A percentile compares a stretch with the other conserved stretches of the same genome.
Evolutionary conservation across 805 yeast species (phyloP).

Genomic region (Ogataea paraovalis): DNA sequence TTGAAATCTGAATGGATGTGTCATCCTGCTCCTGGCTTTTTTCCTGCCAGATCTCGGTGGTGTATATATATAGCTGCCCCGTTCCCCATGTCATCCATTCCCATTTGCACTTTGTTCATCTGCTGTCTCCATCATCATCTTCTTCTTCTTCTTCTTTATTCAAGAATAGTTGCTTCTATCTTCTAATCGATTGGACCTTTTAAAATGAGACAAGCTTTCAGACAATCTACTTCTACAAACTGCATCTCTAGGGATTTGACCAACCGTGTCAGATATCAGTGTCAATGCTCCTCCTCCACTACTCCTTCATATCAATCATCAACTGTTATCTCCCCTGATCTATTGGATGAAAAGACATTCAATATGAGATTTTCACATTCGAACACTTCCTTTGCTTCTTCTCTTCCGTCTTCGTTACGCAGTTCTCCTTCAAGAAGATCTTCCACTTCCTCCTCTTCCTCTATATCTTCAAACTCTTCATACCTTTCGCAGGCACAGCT

Average conservation of each 20-base stretch:
- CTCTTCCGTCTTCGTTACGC: background rate
- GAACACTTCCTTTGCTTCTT: background rate
- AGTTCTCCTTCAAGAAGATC: background rate
- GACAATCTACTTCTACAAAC: slow-evolving; percentile 6
- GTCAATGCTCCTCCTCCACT: slow-evolving; percentile 4
- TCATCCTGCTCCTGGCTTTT: too few species aligned
- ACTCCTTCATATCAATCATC: background rate
- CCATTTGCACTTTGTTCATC: too few species aligned
- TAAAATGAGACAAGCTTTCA: slow-evolving; percentile 16
- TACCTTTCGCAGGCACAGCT: slow-evolving; percentile 21
- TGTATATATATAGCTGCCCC: too few species aligned
- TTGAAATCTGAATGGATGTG: too few species aligned
- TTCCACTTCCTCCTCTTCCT: slow-evolving; percentile 1
- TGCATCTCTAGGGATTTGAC: slow-evolving; percentile 11
- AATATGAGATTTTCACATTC: slow-evolving; percentile 3
- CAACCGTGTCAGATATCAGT: slow-evolving; percentile 6
- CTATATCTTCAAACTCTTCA: slow-evolving; percentile 1
- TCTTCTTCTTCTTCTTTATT: background rate
- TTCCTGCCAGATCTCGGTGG: too few species aligned
- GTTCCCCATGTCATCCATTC: too few species aligned
- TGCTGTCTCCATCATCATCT: background rate
- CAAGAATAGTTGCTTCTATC: too few species aligned
- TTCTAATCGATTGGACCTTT: too few species aligned
- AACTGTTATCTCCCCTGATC: slow-evolving; percentile 11
- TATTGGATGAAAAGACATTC: slow-evolving; percentile 13